A percentile compares a stretch with the other conserved stretches of the same genome.
Evolutionary conservation across 768 basidiomycete species (phyloP).

Genomic region (Chlorophyllum brunneum): DNA sequence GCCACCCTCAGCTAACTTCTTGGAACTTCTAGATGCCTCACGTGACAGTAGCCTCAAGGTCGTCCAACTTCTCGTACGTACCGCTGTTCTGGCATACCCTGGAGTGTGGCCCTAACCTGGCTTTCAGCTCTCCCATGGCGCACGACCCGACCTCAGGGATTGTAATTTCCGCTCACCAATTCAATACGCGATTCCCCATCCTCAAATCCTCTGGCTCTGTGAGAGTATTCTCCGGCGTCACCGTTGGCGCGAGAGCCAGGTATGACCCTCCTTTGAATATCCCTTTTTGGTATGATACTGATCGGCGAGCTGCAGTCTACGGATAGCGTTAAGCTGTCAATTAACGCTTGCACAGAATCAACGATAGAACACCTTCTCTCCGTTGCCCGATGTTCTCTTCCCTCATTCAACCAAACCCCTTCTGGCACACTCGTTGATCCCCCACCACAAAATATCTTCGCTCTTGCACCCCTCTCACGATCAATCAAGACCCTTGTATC

Average conservation of each 20-base stretch:
- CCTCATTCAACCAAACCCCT: slow-evolving; percentile 8
- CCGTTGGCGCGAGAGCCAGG: slow-evolving; percentile 58
- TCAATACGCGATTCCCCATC: slow-evolving; percentile 63
- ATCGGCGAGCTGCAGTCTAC: slow-evolving; percentile 29
- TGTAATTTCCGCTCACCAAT: slow-evolving; percentile 68
- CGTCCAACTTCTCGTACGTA: slow-evolving; percentile 60
- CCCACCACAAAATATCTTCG: slow-evolving; percentile 39
- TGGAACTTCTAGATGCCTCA: slow-evolving; percentile 55
- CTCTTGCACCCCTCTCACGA: slow-evolving; percentile 35
- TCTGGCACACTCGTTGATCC: slow-evolving; percentile 34
- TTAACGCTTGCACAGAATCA: slow-evolving; percentile 9
- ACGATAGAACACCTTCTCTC: slow-evolving; percentile 32
- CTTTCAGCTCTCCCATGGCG: slow-evolving; percentile 59
- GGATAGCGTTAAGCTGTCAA: slow-evolving; percentile 31
- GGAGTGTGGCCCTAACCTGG: slow-evolving; percentile 8
- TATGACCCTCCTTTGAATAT: slow-evolving; percentile 26
- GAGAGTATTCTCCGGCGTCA: slow-evolving; percentile 60
- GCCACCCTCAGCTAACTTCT: slow-evolving; percentile 14
- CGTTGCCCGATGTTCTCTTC: slow-evolving; percentile 35
- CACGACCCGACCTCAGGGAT: slow-evolving; percentile 71
- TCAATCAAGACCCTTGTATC: slow-evolving; percentile 52
- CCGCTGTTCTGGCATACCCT: slow-evolving; percentile 1
- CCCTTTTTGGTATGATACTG: slow-evolving; percentile 11
- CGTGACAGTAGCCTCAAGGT: slow-evolving; percentile 69
- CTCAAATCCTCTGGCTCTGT: slow-evolving; percentile 64